phyloP scores from a whole-genome alignment of 768 basidiomycete species.

The Lepiota venenata region DNA sequence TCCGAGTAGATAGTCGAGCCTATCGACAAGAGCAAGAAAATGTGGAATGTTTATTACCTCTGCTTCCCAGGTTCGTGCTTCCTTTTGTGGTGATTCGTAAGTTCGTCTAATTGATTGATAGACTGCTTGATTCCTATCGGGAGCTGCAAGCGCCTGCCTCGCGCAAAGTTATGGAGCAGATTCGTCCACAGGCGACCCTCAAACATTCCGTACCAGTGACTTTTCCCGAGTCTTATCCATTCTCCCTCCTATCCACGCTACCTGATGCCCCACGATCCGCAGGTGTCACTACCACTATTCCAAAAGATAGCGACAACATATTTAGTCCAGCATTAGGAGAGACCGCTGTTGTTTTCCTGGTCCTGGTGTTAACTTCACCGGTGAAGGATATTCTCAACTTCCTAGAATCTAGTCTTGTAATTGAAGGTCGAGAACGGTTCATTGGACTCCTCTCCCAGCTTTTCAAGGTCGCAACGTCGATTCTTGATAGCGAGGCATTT shows the following conservation, averaged over 20 bases:
- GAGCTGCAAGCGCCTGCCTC: constrained; percentile 75
- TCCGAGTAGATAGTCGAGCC: constrained; percentile 56
- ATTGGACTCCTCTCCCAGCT: constrained; percentile 67
- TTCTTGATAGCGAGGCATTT: constrained; percentile 85
- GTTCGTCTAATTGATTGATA: constrained; percentile 25
- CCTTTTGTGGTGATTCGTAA: neutral
- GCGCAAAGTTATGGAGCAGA: constrained; percentile 65
- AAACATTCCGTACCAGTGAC: constrained; percentile 67
- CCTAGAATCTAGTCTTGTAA: constrained; percentile 77
- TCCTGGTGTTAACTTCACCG: constrained; percentile 77
- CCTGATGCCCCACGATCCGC: constrained; percentile 45
- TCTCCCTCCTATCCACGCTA: constrained; percentile 70
- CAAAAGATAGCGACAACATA: constrained; percentile 43
- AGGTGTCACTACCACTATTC: constrained; percentile 34
- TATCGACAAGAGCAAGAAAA: constrained; percentile 87
- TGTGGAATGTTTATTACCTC: constrained; percentile 76
- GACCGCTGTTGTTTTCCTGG: constrained; percentile 79
- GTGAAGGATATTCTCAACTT: constrained; percentile 74
- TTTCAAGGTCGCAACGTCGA: constrained; percentile 78
- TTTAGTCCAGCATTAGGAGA: constrained; percentile 84
- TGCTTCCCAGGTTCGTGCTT: constrained; percentile 73
- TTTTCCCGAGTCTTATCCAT: constrained; percentile 94
- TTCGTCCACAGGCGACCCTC: constrained; percentile 53
- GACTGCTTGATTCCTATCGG: constrained; percentile 83
- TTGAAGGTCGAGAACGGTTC: constrained; percentile 85